phyloP scores from a whole-genome alignment of 2,329 filamentous ascomycete species.

The Neopestalotiopsis rosae region DNA sequence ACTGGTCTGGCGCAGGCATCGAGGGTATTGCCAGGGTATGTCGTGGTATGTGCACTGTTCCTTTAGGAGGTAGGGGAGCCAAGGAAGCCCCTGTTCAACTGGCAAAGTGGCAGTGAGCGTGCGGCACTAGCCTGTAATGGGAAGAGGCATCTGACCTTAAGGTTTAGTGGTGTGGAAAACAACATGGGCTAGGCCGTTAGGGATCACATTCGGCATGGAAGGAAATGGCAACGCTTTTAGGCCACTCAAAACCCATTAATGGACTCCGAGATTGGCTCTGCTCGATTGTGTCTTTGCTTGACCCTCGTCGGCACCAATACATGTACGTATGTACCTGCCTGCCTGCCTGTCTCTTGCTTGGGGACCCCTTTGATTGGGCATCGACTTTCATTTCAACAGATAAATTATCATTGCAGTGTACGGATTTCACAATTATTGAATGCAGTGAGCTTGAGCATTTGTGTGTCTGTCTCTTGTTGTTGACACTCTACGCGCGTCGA shows the following conservation, averaged over 20 bases:
- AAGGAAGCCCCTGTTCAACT: background rate
- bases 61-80: background rate
- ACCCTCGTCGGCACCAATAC: background rate
- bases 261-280: background rate
- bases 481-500: background rate
- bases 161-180: slow-evolving; percentile 12
- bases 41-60: background rate
- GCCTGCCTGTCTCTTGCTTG: background rate
- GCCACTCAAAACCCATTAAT: background rate
- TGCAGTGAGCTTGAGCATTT: background rate
- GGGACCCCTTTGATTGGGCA: background rate
- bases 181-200: background rate
- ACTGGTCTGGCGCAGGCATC: background rate
- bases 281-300: background rate
- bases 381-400: background rate
- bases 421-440: background rate
- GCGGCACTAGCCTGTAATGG: slow-evolving; percentile 13
- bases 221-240: background rate
- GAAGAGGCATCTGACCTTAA: slow-evolving; percentile 13
- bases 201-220: background rate
- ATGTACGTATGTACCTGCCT: background rate
- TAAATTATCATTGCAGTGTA: background rate
- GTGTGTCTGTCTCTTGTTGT: background rate
- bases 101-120: slow-evolving; percentile 6
- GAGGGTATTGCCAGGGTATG: background rate